Base-by-base conservation (phyloP, 2,329 filamentous ascomycete genomes). In the Dothiorella sarmentorum region DNA sequence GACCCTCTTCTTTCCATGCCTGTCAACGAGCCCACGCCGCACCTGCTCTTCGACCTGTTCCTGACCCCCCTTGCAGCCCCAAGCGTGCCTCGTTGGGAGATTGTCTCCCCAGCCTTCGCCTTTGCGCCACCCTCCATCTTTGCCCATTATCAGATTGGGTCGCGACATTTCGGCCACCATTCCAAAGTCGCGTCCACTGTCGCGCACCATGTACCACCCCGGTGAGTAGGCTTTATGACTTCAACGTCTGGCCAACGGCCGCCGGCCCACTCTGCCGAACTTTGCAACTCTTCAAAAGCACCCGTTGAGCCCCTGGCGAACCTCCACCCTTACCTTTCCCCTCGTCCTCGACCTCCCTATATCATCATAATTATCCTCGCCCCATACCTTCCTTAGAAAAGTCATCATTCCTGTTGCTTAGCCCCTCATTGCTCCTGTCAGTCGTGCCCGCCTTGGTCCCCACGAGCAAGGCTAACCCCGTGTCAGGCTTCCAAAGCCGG, bases 171-270 rank as follows among this genome's bases (percentile, higher is more conserved):
- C 60, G 52, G 65, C 64, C 63, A 62, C 63, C 69, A 72, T 72
- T 72, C 70, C 67, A 65, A 61, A 64, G 59, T 67, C 65, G 66
- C 68, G 68, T 66, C 66, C 68, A 66, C 65, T 67, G 67, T 63
- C 65, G 67, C 68, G 66, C 62, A 63, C 58, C 37, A 68, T 69
- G 68, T 71, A 66, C 58, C 67, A 72, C 69, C 64, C 57, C 61
- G 61, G 62, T 66, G 65, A 68, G 67, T 69, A 61, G 58, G 61
- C 62, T 62, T 68, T 62, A 65, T 66, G 64, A 68, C 68, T 60
- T 59, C 58, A 61, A 62, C 57, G 57, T 58, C 56, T 51, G 37
- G 56, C 38, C 47, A 59, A 59, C 56, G 56, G 45, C 18, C 17
- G 27, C 35, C 56, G 27, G 56, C 37, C 45, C 13, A 22, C 59